phyloP scores from a whole-genome alignment of 2,329 filamentous ascomycete genomes.

The Tolypocladium paradoxum region DNA sequence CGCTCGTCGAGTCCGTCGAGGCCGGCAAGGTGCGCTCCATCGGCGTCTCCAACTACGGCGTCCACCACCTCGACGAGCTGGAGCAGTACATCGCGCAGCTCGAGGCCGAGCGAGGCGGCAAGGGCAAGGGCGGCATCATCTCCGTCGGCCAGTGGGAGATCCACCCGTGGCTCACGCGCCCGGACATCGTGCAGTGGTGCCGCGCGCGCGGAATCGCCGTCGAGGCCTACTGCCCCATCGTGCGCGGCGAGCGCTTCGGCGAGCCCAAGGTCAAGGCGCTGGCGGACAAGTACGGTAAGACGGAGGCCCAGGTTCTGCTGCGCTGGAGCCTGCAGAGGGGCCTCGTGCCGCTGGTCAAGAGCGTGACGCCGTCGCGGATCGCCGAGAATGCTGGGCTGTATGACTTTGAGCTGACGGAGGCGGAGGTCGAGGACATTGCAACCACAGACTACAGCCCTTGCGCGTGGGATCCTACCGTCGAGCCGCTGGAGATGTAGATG shows the following conservation, averaged over 20 bases:
- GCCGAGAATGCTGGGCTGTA: conserved; percentile 48
- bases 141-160: conserved; percentile 83
- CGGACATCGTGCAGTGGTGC: conserved; percentile 73
- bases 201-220: conserved; percentile 49
- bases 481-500: conserved; percentile 29
- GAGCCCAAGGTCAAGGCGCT: conserved; percentile 55
- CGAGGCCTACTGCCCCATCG: conserved; percentile 53
- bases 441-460: conserved; percentile 42
- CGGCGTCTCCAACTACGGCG: conserved; percentile 55
- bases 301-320: conserved; percentile 66
- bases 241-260: conserved; percentile 58
- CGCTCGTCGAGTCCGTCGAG: conserved; percentile 52
- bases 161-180: conserved; percentile 77
- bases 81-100: conserved; percentile 49
- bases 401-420: conserved; percentile 43
- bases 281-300: conserved; percentile 61
- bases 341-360: conserved; percentile 64
- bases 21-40: conserved; percentile 51
- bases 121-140: conserved; percentile 59
- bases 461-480: conserved; percentile 45
- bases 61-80: conserved; percentile 51
- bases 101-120: conserved; percentile 48
- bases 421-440: conserved; percentile 38
- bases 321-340: conserved; percentile 77
- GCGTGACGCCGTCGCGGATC: conserved; percentile 56